These are phyloP conservation scores for Trypanosomatidae sp. DNA, from an alignment of 208 protist genomes.

Conservation along the genomic window DNA sequence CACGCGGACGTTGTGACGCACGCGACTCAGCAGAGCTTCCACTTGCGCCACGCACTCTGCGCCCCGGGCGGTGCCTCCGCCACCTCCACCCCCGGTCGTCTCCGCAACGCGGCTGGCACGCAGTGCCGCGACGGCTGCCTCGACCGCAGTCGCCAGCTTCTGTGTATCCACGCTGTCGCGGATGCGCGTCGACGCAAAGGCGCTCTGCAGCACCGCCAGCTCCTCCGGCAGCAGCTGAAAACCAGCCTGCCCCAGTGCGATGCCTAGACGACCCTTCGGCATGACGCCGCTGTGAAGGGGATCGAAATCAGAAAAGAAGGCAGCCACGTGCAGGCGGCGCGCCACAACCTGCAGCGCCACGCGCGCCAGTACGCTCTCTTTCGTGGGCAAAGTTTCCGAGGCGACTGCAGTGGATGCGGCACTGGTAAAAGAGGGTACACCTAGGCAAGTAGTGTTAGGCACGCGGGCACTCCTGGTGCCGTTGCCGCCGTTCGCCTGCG, in stretches of 20 bases:
- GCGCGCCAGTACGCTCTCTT: slow-evolving; percentile 45
- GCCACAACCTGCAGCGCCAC: slow-evolving; percentile 57
- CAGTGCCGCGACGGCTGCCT: slow-evolving; percentile 17
- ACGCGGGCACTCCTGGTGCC: not conserved
- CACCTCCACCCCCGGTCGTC: slow-evolving; percentile 3
- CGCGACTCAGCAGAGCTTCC: slow-evolving; percentile 31
- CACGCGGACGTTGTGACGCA: slow-evolving; percentile 59
- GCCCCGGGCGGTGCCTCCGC: slow-evolving; percentile 20
- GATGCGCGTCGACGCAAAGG: slow-evolving; percentile 33
- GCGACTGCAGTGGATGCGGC: not conserved
- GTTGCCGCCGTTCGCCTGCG: slow-evolving; percentile 23
- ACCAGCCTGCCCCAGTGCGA: slow-evolving; percentile 71
- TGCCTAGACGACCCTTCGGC: slow-evolving; percentile 49
- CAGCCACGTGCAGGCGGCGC: slow-evolving; percentile 53
- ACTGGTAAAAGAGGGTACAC: not conserved
- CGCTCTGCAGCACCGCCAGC: slow-evolving; percentile 39
- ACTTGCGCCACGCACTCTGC: slow-evolving; percentile 17
- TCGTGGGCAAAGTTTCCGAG: not conserved
- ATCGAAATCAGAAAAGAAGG: slow-evolving; percentile 87
- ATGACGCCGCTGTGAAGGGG: slow-evolving; percentile 68
- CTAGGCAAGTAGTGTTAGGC: not conserved
- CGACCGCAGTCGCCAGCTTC: slow-evolving; percentile 41
- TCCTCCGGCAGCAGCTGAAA: slow-evolving; percentile 41
- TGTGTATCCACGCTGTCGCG: slow-evolving; percentile 41
- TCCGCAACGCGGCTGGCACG: slow-evolving; percentile 8